Evolutionary conservation across 495 filamentous ascomycete genomes (phyloP).

Genomic region (Tuber brumale): DNA sequence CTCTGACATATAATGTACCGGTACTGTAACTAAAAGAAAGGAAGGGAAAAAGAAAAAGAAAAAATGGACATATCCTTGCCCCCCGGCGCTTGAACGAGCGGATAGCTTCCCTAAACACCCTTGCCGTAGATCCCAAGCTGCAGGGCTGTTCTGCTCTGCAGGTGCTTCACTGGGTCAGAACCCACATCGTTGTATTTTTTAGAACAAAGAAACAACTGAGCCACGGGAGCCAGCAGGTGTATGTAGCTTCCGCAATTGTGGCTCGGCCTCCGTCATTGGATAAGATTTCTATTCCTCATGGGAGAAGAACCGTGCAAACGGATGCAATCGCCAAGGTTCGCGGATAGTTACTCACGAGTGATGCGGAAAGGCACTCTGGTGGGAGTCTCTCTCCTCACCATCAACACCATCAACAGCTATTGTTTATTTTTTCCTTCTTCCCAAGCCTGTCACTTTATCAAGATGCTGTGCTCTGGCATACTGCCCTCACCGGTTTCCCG

Average conservation of each 20-base stretch:
- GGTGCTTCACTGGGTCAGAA: conserved; percentile 33
- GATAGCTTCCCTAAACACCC: background rate
- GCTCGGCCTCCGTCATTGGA: conserved; percentile 26
- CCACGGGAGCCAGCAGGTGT: conserved; percentile 29
- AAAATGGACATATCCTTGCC: background rate
- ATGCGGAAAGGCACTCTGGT: background rate
- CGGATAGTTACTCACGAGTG: conserved; percentile 9
- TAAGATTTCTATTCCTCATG: conserved; percentile 28
- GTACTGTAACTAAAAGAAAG: background rate
- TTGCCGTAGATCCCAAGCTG: conserved; percentile 26
- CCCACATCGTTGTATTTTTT: conserved; percentile 10
- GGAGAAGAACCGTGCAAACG: conserved; percentile 35
- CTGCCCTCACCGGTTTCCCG: background rate
- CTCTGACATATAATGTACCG: background rate
- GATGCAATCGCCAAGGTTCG: conserved; percentile 24
- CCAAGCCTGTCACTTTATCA: conserved; percentile 5
- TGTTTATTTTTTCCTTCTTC: background rate
- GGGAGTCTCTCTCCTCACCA: background rate
- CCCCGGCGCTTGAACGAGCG: background rate
- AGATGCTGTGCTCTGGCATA: background rate
- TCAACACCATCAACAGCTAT: background rate
- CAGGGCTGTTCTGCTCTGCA: conserved; percentile 21
- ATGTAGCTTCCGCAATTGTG: conserved; percentile 5
- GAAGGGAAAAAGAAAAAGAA: background rate
- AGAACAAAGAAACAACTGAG: conserved; percentile 36